Evolutionary conservation across 1,284 basidiomycete species (phyloP).

Genomic region (Sporisorium reilianum): DNA sequence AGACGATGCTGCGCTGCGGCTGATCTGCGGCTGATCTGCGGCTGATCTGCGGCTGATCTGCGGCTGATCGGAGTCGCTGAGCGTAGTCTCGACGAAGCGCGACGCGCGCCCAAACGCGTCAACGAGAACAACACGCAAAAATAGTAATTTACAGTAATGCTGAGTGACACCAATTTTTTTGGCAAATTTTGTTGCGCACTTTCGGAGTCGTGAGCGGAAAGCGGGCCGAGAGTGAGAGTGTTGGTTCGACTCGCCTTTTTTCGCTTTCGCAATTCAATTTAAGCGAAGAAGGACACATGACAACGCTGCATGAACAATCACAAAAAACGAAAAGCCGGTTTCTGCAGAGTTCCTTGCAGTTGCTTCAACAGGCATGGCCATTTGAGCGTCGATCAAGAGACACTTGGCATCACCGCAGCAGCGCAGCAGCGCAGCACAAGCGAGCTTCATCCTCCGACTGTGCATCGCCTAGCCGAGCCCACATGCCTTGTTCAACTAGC

Average conservation of each 20-base stretch:
- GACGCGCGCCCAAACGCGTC: background rate
- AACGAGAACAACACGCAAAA: background rate
- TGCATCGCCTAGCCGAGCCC: background rate
- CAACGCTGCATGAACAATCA: background rate
- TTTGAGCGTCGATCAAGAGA: background rate
- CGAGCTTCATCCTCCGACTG: background rate
- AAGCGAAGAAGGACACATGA: background rate
- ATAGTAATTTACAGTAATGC: too few species aligned
- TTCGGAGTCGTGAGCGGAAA: background rate
- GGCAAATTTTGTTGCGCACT: too few species aligned
- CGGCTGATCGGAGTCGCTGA: background rate
- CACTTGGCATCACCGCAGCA: background rate
- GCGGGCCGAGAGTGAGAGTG: background rate
- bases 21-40: too few species aligned
- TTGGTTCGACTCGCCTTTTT: background rate
- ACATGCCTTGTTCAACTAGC: background rate
- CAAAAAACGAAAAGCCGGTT: background rate
- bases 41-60: too few species aligned
- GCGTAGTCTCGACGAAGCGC: background rate
- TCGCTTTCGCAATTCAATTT: too few species aligned
- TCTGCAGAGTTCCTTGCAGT: background rate
- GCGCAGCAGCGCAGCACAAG: background rate
- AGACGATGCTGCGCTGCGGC: too few species aligned
- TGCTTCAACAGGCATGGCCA: too few species aligned
- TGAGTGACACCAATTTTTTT: too few species aligned